These are phyloP conservation scores for Aristolochia contorta DNA, from an alignment of 164 flowering plant genomes.

Conservation along the genomic window DNA sequence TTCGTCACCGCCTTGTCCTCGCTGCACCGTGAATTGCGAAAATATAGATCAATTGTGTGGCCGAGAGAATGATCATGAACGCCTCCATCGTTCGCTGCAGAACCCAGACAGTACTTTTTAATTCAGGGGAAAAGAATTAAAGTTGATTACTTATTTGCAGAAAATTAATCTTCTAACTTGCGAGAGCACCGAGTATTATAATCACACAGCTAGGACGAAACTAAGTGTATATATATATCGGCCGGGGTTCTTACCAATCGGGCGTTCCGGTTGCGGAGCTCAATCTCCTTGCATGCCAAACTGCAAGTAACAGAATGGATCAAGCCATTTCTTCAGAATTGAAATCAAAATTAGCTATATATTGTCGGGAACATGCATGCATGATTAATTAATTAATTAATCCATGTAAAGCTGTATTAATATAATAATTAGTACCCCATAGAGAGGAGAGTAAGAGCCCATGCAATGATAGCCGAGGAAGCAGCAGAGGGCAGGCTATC, in stretches of 20 bases:
- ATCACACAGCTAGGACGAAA: too few species aligned
- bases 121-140: too few species aligned
- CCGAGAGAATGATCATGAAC: constrained; percentile 68
- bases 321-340: not conserved
- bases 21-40: constrained; percentile 41
- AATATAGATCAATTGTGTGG: constrained; percentile 63
- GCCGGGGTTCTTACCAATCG: constrained; percentile 50
- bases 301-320: constrained; percentile 26
- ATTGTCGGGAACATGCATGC: not conserved
- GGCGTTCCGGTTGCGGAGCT: constrained; percentile 39
- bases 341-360: not conserved
- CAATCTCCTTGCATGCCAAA: constrained; percentile 81
- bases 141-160: too few species aligned
- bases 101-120: not conserved
- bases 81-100: constrained; percentile 96
- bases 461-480: constrained; percentile 59
- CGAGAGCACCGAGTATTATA: too few species aligned
- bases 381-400: not conserved
- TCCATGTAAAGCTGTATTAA: too few species aligned
- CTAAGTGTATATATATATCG: too few species aligned
- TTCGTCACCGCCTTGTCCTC: constrained; percentile 14
- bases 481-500: constrained; percentile 62
- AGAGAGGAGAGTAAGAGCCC: constrained; percentile 78
- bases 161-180: too few species aligned
- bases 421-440: constrained; percentile 61